A percentile compares a stretch with the other conserved stretches of the same genome.
Conservation (phyloP, 495 filamentous ascomycete species). For the Xylaria grammica region DNA sequence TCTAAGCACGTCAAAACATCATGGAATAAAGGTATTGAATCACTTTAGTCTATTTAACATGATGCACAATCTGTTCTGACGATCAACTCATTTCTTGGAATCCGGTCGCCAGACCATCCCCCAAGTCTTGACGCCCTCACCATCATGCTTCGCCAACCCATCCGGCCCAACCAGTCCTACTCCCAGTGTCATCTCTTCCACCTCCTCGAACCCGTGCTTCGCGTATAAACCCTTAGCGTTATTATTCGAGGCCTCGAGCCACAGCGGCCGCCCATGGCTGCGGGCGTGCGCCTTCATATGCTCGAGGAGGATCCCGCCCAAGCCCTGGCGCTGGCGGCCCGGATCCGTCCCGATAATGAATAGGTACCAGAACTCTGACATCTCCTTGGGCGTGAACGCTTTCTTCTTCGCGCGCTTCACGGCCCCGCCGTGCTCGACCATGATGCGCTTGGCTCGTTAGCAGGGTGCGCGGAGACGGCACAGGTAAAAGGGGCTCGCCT, state of each 20-base stretch:
- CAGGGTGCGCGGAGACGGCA: background rate
- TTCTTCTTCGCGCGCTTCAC: slow-evolving; percentile 18
- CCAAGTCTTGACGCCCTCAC: slow-evolving; percentile 16
- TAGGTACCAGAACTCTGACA: slow-evolving; percentile 18
- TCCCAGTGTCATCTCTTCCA: slow-evolving; percentile 13
- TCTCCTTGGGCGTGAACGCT: slow-evolving; percentile 5
- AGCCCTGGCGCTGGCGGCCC: slow-evolving; percentile 16
- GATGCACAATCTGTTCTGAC: no score
- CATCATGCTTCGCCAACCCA: slow-evolving; percentile 13
- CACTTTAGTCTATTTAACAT: background rate
- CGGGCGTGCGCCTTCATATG: slow-evolving; percentile 10
- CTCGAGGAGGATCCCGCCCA: slow-evolving; percentile 15
- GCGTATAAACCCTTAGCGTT: slow-evolving; percentile 11
- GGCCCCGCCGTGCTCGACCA: slow-evolving; percentile 4
- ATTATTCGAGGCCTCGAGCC: slow-evolving; percentile 18
- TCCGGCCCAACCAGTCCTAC: slow-evolving; percentile 15
- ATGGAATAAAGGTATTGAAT: background rate
- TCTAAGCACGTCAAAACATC: background rate
- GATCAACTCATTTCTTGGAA: background rate
- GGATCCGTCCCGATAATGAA: slow-evolving; percentile 21
- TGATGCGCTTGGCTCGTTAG: background rate
- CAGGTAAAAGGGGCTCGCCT: background rate
- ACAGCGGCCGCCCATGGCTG: slow-evolving; percentile 15
- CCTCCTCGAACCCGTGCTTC: slow-evolving; percentile 20
- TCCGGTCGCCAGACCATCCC: slow-evolving; percentile 22